Percentiles rank a stretch among this genome's conserved stretches.
Evolutionary conservation across 2,329 filamentous ascomycete genomes (phyloP).

Genomic region (Hypoxylon sp.): DNA sequence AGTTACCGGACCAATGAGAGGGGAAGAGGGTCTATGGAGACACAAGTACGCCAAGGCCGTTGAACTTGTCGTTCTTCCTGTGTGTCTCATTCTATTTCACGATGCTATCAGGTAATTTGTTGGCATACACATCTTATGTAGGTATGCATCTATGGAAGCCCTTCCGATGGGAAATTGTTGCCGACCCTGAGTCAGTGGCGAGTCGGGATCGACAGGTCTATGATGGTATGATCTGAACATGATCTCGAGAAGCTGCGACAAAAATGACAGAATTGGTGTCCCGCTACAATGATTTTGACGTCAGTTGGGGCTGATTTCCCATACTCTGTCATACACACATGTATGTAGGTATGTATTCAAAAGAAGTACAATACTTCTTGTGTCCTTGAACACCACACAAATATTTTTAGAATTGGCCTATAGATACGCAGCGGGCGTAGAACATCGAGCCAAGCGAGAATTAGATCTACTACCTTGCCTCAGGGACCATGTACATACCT

Average conservation of each 20-base stretch:
- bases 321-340: background rate
- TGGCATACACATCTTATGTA: background rate
- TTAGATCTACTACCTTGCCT: slow-evolving; percentile 9
- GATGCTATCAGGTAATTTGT: slow-evolving; percentile 38
- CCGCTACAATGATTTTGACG: slow-evolving; percentile 29
- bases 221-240: slow-evolving; percentile 38
- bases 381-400: slow-evolving; percentile 8
- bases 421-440: background rate
- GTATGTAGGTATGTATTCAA: background rate
- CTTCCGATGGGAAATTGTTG: background rate
- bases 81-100: slow-evolving; percentile 30
- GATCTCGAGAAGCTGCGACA: slow-evolving; percentile 26
- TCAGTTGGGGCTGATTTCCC: slow-evolving; percentile 20
- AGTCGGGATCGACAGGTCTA: slow-evolving; percentile 39
- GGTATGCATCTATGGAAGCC: background rate
- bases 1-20: slow-evolving; percentile 16
- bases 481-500: slow-evolving; percentile 16
- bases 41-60: slow-evolving; percentile 20
- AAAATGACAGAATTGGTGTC: slow-evolving; percentile 21
- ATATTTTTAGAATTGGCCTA: background rate
- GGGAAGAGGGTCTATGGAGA: slow-evolving; percentile 14
- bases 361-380: background rate
- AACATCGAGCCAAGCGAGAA: background rate
- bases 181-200: slow-evolving; percentile 20
- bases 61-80: slow-evolving; percentile 6